Evolutionary conservation across 805 yeast species (phyloP).

Genomic region (Metschnikowia peoriensis): DNA sequence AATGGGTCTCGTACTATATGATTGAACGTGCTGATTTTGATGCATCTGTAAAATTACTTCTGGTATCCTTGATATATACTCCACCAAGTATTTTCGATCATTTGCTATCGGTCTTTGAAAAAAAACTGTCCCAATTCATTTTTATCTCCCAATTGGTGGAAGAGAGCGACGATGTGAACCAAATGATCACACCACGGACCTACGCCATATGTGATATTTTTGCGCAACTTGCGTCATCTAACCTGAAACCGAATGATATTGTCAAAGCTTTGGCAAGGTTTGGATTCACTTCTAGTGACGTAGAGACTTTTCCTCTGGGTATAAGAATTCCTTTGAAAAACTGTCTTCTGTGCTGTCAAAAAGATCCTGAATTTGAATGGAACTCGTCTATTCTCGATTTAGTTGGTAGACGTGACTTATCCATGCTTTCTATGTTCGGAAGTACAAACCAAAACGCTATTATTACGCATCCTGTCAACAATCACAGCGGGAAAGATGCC

Average conservation of each 20-base stretch:
- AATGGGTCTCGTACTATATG: conserved; percentile 61
- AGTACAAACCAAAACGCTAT: too few relatives aligned
- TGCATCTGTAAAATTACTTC: conserved; percentile 37
- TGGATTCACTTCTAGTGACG: conserved; percentile 46
- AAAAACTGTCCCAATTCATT: conserved; percentile 50
- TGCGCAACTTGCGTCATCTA: conserved; percentile 58
- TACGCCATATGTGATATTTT: conserved; percentile 56
- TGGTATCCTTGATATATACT: conserved; percentile 44
- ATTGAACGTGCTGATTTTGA: conserved; percentile 35
- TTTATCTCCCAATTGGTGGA: conserved; percentile 68
- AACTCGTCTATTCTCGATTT: conserved; percentile 48
- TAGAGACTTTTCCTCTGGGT: conserved; percentile 76
- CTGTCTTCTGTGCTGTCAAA: conserved; percentile 53
- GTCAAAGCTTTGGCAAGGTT: conserved; percentile 61
- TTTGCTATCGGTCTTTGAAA: conserved; percentile 48
- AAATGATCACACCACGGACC: conserved; percentile 63
- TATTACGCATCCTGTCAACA: background rate
- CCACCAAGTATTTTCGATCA: conserved; percentile 65
- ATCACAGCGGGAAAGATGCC: conserved; percentile 27
- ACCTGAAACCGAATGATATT: conserved; percentile 51
- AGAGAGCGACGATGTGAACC: conserved; percentile 59
- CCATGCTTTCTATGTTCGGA: conserved; percentile 23
- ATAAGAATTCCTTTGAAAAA: conserved; percentile 65
- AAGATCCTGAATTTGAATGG: conserved; percentile 49
- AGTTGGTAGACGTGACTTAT: conserved; percentile 68